Evolutionary conservation across 1,284 basidiomycete species (phyloP).

Genomic region (Phellopilus nigrolimitatus): DNA sequence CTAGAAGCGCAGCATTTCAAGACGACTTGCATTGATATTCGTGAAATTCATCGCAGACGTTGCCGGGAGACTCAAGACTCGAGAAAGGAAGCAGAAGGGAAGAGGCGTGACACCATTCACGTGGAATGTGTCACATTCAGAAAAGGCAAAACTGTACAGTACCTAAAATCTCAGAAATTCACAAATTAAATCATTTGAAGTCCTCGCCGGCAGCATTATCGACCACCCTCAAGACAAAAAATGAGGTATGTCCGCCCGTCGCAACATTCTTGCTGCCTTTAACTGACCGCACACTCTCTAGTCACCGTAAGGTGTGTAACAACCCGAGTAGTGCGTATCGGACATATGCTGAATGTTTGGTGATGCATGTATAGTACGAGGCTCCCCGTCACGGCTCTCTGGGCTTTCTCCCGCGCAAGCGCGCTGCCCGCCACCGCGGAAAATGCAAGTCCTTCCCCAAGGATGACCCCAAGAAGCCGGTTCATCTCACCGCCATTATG

Average conservation of each 20-base stretch:
- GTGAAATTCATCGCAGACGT: conserved; percentile 27
- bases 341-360: conserved; percentile 3
- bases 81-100: no score
- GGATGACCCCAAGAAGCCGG: conserved; percentile 99
- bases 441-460: conserved; percentile 98
- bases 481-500: conserved; percentile 97
- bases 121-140: neutral
- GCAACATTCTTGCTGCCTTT: neutral
- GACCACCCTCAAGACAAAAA: conserved; percentile 19
- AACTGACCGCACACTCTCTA: conserved; percentile 5
- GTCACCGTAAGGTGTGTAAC: conserved; percentile 21
- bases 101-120: no score
- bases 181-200: conserved; percentile 5
- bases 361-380: conserved; percentile 89
- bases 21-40: conserved; percentile 33
- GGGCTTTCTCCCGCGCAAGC: conserved; percentile 92
- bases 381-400: conserved; percentile 93
- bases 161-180: neutral
- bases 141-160: neutral
- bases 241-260: conserved; percentile 17
- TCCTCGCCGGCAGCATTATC: conserved; percentile 7
- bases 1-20: conserved; percentile 4
- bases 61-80: neutral
- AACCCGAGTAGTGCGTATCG: neutral
- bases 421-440: conserved; percentile 92